Evolutionary conservation across 441 rosid species (phyloP), one percentile per base, ranked within the genome.

Genomic region (Arabidopsis hybrid): DNA sequence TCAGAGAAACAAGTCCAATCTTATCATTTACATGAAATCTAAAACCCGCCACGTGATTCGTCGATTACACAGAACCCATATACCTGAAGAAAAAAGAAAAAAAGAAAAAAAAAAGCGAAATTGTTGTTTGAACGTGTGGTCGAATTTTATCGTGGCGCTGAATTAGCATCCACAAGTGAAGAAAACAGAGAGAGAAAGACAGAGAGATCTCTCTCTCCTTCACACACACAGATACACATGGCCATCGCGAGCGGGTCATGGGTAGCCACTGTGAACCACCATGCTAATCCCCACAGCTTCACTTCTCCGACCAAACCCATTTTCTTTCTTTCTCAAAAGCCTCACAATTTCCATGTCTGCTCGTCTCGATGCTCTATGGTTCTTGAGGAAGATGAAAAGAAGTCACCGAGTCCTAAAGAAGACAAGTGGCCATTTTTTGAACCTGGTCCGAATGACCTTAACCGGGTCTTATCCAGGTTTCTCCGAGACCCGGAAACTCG

Each of bases 211-310:
- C 51, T n/a, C 40, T 11, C 60, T 7, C 35, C 26, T 18, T 49
- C 21, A 1, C 29, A 32, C 39, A 36, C 18, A 26, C 47, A 21
- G 26, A 66, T 11, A 34, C 53, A 63, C 21, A 77, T 86, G 96
- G 88, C 88, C 69, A 60, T 79, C 69, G 73, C 87, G 60, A 70
- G 76, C 45, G 81, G 83, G 31, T 71, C 91, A 49, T 91, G 89
- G 66, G 82, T 89, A 83, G 61, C 88, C 81, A 81, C 86, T 69
- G 72, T 77, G 58, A 76, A 79, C 65, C 71, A 86, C 76, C 80
- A 61, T 71, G 61, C 69, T 38, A 82, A 75, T 31, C 67, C 76
- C 51, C 80, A 67, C 70, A 77, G 71, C 1, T 62, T 74, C 63
- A 61, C 58, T 10, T 68, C 78, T 63, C 47, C 78, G 60, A 77